A percentile compares a stretch with the other conserved stretches of the same genome.
These are phyloP conservation scores for Magnaporthales sp. DNA, from an alignment of 2,329 filamentous ascomycete species.

Conservation along the genomic window DNA sequence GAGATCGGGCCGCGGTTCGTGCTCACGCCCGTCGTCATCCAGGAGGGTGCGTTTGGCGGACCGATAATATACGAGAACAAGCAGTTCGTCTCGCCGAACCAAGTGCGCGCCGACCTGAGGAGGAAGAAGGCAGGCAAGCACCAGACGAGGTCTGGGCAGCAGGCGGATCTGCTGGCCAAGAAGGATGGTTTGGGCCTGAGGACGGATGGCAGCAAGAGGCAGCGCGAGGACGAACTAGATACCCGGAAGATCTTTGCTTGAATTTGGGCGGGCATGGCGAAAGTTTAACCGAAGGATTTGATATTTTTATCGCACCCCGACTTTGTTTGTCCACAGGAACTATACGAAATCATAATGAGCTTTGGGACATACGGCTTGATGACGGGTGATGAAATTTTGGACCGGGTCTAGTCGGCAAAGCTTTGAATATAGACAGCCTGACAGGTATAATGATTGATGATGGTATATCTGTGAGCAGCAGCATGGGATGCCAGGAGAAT, in stretches of 20 bases:
- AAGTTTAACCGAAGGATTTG: not conserved
- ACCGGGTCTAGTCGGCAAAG: not conserved
- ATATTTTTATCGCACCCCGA: not conserved
- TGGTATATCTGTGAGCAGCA: not conserved
- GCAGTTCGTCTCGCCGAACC: constrained; percentile 94
- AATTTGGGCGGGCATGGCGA: constrained; percentile 10
- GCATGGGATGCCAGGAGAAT: not conserved
- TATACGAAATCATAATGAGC: not conserved
- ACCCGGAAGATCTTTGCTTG: constrained; percentile 69
- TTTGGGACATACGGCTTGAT: not conserved
- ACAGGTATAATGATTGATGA: not conserved
- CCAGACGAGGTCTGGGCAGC: constrained; percentile 65
- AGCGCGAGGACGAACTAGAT: constrained; percentile 63
- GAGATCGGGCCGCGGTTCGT: constrained; percentile 94
- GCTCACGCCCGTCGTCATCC: constrained; percentile 86
- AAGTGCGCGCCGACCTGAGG: constrained; percentile 75
- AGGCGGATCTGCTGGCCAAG: constrained; percentile 64
- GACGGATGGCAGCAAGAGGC: constrained; percentile 53
- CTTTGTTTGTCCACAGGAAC: not conserved
- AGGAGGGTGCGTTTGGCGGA: constrained; percentile 90
- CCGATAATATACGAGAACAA: constrained; percentile 98
- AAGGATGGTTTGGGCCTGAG: constrained; percentile 69
- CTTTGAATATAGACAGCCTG: not conserved
- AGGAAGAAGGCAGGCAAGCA: constrained; percentile 69
- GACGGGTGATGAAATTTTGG: not conserved